Base-by-base conservation (phyloP, 1,284 basidiomycete genomes). In the Ganoderma lucidum region DNA sequence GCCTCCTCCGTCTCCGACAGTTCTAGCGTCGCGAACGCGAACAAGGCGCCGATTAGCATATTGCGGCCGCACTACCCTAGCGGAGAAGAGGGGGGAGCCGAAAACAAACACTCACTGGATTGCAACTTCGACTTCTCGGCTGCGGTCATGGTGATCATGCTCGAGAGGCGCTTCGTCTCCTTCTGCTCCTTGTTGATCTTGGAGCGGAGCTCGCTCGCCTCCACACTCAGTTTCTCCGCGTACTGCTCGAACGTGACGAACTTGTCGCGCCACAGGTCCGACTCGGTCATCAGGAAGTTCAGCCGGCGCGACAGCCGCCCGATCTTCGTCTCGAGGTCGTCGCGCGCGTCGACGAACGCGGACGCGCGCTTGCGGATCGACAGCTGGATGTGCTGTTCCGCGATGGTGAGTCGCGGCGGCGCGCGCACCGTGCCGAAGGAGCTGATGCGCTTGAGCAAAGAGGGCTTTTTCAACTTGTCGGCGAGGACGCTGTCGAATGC, bases 191-290 rank as follows among this genome's bases (percentile, higher is more conserved):
- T 95, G 79, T 92, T 93, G 77, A 96, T 94, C 83, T 95, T 95
- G 55, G 87, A 79, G 67, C 94, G 85, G 69, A 96, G 82, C 68
- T 96, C 94, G 61, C 87, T 89, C 39, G 95, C 95, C 81, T 96
- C 94, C 32, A 86, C 87, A 75, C 93, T 95, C 59, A 96, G 84
- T 78, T 94, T 94, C 83, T 96, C 95, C n/a, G 95, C 95, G 75
- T 96, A 95, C 80, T 93, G 91, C 80, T 96, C 94, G 74, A 96
- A 96, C 35, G 93, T 93, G 55, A 96, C 93, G 75, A 96, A 96
- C 80, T 96, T 96, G 82, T 95, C 93, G 71, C 94, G 85, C 94
- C 94, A 96, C 56, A 96, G 83, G 78, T 96, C 94, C 17, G 90
- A 91, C 81, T 96, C 94, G 6, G 93, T 95, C 93, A 96, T 95